Percentiles rank a stretch among this genome's conserved stretches.
These are phyloP conservation scores for Babesia bovis DNA, from an alignment of 169 alveolate species.

Conservation along the genomic window DNA sequence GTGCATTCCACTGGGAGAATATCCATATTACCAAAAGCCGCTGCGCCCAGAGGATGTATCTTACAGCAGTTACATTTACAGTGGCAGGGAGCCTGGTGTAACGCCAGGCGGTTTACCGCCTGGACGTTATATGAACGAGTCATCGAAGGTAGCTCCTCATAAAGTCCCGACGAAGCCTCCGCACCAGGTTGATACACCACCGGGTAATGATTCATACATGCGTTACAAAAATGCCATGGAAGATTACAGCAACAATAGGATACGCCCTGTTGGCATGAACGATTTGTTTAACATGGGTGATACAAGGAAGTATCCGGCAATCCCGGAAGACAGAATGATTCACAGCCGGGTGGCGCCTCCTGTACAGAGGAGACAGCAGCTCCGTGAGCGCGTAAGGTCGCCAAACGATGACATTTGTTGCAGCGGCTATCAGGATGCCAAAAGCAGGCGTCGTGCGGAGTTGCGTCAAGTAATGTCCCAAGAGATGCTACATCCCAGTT, in stretches of 20 bases:
- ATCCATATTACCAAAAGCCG: neutral
- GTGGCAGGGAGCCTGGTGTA: neutral
- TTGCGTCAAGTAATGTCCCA: neutral
- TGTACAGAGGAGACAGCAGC: too few relatives aligned
- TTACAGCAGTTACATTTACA: neutral
- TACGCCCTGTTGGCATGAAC: neutral
- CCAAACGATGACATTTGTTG: conserved; percentile 5
- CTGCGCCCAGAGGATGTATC: neutral
- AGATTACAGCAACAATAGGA: neutral
- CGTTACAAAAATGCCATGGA: too few relatives aligned
- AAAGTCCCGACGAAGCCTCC: neutral
- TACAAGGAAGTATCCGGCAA: too few relatives aligned
- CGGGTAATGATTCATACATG: neutral
- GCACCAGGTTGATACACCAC: neutral
- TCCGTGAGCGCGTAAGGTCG: neutral
- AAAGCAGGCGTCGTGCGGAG: neutral
- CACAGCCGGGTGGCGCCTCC: too few relatives aligned
- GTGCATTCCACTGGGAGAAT: neutral
- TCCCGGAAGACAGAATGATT: too few relatives aligned
- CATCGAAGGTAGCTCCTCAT: too few relatives aligned
- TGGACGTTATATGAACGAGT: neutral
- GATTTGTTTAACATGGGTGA: neutral
- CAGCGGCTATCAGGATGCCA: neutral
- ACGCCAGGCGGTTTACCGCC: too few relatives aligned
- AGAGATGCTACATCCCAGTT: conserved; percentile 26